phyloP scores from a whole-genome alignment of 2,329 filamentous ascomycete species.

The Peltaster fructicola region DNA sequence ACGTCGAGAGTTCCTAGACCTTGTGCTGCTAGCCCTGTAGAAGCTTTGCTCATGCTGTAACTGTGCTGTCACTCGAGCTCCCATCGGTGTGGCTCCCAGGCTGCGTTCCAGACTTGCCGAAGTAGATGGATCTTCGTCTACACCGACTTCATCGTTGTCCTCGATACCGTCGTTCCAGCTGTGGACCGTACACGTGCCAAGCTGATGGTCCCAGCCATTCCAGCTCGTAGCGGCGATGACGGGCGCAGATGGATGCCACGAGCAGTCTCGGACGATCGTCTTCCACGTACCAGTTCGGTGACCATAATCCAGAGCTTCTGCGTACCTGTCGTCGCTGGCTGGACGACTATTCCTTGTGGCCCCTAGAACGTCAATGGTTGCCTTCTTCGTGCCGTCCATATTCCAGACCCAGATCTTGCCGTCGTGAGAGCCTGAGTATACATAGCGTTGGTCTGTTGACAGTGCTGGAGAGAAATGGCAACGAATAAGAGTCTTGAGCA shows the following conservation, averaged over 20 bases:
- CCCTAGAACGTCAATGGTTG: conserved; percentile 53
- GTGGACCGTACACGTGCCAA: conserved; percentile 62
- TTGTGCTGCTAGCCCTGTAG: conserved; percentile 22
- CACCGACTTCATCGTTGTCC: conserved; percentile 40
- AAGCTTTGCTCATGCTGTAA: conserved; percentile 32
- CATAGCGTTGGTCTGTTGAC: conserved; percentile 76
- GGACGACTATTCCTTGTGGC: conserved; percentile 49
- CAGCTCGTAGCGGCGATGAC: conserved; percentile 72
- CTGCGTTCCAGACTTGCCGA: conserved; percentile 17
- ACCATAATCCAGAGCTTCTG: conserved; percentile 39
- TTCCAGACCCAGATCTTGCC: conserved; percentile 88
- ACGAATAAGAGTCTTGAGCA: conserved; percentile 76
- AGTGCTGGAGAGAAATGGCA: conserved; percentile 86
- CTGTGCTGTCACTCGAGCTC: conserved; percentile 42
- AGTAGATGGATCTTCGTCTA: conserved; percentile 11
- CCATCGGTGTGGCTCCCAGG: conserved; percentile 27
- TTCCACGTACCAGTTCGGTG: conserved; percentile 45
- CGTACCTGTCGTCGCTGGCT: conserved; percentile 32
- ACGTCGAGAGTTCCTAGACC: too few relatives aligned
- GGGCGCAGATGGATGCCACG: conserved; percentile 76
- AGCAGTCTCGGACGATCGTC: conserved; percentile 71
- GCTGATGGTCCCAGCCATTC: conserved; percentile 58
- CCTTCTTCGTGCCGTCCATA: conserved; percentile 69
- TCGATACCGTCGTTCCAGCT: conserved; percentile 52
- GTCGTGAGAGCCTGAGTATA: conserved; percentile 81